Percentiles rank a stretch among this genome's conserved stretches.
These are phyloP conservation scores for Neurospora sp. DNA, from an alignment of 495 filamentous ascomycete genomes.

Conservation along the genomic window DNA sequence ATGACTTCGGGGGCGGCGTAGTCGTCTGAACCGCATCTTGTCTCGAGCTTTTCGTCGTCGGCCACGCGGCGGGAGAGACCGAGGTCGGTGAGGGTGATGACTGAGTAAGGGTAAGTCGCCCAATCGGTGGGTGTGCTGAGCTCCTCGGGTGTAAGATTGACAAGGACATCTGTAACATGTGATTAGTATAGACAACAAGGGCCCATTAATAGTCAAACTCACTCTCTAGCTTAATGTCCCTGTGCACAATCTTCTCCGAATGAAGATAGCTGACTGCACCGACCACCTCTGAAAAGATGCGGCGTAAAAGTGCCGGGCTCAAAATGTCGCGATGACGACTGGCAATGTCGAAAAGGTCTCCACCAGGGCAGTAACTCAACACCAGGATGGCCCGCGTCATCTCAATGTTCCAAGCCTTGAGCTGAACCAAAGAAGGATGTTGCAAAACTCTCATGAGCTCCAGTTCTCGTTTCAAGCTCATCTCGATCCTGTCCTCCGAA, in stretches of 20 bases:
- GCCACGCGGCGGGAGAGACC: constrained; percentile 80
- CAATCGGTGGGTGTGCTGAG: constrained; percentile 44
- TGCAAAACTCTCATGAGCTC: constrained; percentile 80
- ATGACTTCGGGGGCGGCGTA: constrained; percentile 95
- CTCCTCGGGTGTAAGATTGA: constrained; percentile 59
- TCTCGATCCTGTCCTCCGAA: constrained; percentile 76
- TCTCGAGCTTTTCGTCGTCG: constrained; percentile 69
- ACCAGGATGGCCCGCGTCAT: constrained; percentile 72
- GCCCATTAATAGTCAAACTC: constrained; percentile 18
- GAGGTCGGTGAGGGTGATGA: constrained; percentile 84
- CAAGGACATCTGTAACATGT: constrained; percentile 61
- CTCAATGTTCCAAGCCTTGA: constrained; percentile 80
- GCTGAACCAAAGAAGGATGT: constrained; percentile 80
- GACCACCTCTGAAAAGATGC: constrained; percentile 85
- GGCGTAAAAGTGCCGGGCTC: constrained; percentile 57
- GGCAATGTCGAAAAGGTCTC: constrained; percentile 90
- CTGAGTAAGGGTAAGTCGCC: constrained; percentile 61
- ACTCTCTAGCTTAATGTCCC: constrained; percentile 98
- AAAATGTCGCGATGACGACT: constrained; percentile 54
- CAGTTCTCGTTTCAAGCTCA: constrained; percentile 84
- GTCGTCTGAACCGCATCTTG: constrained; percentile 89
- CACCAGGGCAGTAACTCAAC: constrained; percentile 84
- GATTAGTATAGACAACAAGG: neutral
- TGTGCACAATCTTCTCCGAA: constrained; percentile 74
- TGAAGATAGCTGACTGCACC: constrained; percentile 81